Evolutionary conservation across 2,329 filamentous ascomycete genomes (phyloP).

Genomic region (Fusarium chuoi): DNA sequence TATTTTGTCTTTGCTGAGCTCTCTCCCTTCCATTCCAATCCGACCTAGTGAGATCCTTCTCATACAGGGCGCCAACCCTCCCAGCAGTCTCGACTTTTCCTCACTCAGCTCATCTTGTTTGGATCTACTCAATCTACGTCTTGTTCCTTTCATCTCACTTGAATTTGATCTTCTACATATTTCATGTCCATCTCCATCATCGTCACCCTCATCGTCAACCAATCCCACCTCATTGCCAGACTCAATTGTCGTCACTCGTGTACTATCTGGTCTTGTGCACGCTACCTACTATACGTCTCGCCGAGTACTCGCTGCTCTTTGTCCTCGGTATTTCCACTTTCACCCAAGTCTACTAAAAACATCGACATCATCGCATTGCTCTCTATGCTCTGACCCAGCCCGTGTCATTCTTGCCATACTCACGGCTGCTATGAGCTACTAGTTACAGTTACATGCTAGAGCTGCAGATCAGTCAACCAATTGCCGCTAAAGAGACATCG

Average conservation of each 20-base stretch:
- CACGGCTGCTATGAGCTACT: not conserved
- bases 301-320: slow-evolving; percentile 4
- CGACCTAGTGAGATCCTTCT: slow-evolving; percentile 10
- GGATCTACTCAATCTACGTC: not conserved
- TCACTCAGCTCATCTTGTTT: not conserved
- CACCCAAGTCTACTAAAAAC: not conserved
- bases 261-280: not conserved
- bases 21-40: slow-evolving; percentile 28
- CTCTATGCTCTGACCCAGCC: slow-evolving; percentile 17
- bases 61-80: slow-evolving; percentile 15
- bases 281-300: not conserved
- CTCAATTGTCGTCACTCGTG: slow-evolving; percentile 1
- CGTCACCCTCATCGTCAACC: not conserved
- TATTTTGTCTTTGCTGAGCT: not conserved
- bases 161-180: not conserved
- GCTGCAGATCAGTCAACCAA: slow-evolving; percentile 35
- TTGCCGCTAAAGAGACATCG: slow-evolving; percentile 13
- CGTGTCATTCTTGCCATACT: not conserved
- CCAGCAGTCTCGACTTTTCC: not conserved
- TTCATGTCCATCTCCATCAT: not conserved
- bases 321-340: slow-evolving; percentile 1
- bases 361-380: slow-evolving; percentile 30
- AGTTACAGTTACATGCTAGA: not conserved
- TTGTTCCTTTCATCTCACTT: not conserved
- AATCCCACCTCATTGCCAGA: not conserved